Evolutionary conservation across 1,284 basidiomycete species (phyloP), one percentile per base, ranked within the genome.

Genomic region (Schizophyllum amplum): DNA sequence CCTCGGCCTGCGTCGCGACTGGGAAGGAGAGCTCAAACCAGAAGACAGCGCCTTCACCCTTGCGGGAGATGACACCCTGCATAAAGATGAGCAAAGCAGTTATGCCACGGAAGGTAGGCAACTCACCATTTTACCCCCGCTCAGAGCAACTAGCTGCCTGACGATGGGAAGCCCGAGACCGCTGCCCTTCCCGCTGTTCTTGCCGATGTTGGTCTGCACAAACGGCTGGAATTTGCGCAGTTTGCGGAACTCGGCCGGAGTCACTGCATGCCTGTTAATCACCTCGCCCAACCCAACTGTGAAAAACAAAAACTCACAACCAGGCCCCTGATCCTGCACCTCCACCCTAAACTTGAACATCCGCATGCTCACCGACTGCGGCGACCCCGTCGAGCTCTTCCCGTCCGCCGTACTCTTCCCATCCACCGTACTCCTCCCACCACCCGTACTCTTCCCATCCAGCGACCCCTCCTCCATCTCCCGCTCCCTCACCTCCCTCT

Each of bases 121-220:
- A 42, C 33, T 42, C 11, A 42, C 33, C 33, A 42, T 42, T 42
- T 42, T 42, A 5, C 92, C 93, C 7, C 87, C 85, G 55, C 81
- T 86, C 27, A 92, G 75, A 69, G 88, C 91, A 61, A 96, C 89
- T 57, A 96, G 94, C 67, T 92, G 90, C 47, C 91, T 79, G n/a
- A 94, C 91, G 21, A 95, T 79, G 1, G 92, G 92, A 21, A 95
- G 70, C 13, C 92, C 93, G n/a, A 94, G 74, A 2, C 92, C 92
- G 0, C 90, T 92, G 2, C 92, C 92, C 72, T 94, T 94, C 7
- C 90, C 91, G 59, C 90, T 89, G 74, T 95, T 93, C 64, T 85
- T 42, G 33, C 33, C 33, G 7, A 42, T 42, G 13, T 9, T 17
- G 33, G 33, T 42, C 63, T 66, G 65, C n/a, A 61, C 68, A 47